phyloP scores from a whole-genome alignment of 2,329 filamentous ascomycete species.

The Anisogramma anomala region DNA sequence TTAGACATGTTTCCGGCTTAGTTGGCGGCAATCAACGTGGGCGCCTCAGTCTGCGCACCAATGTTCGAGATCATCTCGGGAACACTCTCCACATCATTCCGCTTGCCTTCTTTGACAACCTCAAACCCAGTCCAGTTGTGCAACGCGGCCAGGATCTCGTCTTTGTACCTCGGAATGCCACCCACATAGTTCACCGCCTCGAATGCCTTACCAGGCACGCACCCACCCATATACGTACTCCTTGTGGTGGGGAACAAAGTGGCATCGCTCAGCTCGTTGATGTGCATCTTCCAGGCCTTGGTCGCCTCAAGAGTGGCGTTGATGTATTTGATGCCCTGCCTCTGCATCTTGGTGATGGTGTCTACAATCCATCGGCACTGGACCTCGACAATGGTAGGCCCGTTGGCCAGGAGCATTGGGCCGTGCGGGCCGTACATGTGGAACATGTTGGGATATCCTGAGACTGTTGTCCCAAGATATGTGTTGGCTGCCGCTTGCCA shows the following conservation, averaged over 20 bases:
- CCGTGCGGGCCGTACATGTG: conserved; percentile 44
- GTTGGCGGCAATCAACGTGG: background rate
- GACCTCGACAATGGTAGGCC: conserved; percentile 40
- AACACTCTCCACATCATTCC: background rate
- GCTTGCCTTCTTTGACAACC: conserved; percentile 4
- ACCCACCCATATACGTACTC: conserved; percentile 39
- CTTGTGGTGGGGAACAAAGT: conserved; percentile 37
- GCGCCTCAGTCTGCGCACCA: background rate
- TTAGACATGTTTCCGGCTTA: too few species aligned
- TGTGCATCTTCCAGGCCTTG: conserved; percentile 36
- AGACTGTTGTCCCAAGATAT: conserved; percentile 33
- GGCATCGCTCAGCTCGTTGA: conserved; percentile 34
- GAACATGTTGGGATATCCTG: conserved; percentile 40
- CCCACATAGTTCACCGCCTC: conserved; percentile 40
- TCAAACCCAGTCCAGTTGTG: conserved; percentile 26
- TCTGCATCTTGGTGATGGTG: conserved; percentile 35
- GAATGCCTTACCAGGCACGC: conserved; percentile 39
- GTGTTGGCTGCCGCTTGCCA: conserved; percentile 31
- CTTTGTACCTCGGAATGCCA: conserved; percentile 27
- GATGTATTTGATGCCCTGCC: conserved; percentile 36
- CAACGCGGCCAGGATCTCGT: conserved; percentile 24
- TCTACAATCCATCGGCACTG: conserved; percentile 47
- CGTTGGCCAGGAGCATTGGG: conserved; percentile 44
- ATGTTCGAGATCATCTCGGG: background rate
- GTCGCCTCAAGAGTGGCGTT: conserved; percentile 35